A percentile compares a stretch with the other conserved stretches of the same genome.
These are phyloP conservation scores for Circinella umbellata DNA, from an alignment of 371 early-diverging fungal species.

Conservation along the genomic window DNA sequence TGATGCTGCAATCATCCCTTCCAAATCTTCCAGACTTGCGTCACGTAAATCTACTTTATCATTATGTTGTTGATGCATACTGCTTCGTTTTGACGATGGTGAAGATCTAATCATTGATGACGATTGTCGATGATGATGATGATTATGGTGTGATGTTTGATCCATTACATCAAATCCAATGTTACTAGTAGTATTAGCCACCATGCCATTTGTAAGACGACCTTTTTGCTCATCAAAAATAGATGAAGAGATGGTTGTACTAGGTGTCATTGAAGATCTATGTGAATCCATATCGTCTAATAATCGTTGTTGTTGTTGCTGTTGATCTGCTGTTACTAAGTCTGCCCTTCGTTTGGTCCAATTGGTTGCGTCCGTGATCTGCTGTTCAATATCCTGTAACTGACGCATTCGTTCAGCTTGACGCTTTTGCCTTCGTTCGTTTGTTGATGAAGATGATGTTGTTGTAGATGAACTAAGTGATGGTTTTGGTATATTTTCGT, in stretches of 20 bases:
- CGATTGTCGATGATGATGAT: not conserved
- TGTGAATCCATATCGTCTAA: slow-evolving; percentile 11
- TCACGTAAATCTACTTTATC: slow-evolving; percentile 39
- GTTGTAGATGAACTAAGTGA: slow-evolving; percentile 16
- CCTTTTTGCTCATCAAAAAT: not conserved
- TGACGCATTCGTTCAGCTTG: slow-evolving; percentile 45
- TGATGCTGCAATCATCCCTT: slow-evolving; percentile 53
- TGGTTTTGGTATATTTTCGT: slow-evolving; percentile 9
- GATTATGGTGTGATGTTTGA: not conserved
- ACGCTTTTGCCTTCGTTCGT: slow-evolving; percentile 29
- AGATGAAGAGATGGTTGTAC: not conserved
- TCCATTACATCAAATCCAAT: not conserved
- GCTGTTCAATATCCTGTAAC: slow-evolving; percentile 46
- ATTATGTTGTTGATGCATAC: not conserved
- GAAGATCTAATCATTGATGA: not conserved
- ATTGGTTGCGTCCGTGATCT: slow-evolving; percentile 39
- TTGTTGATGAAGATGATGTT: slow-evolving; percentile 19
- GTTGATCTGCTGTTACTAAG: slow-evolving; percentile 22
- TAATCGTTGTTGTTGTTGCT: slow-evolving; percentile 9
- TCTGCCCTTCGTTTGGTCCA: slow-evolving; percentile 42
- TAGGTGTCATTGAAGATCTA: not conserved
- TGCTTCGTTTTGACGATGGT: not conserved
- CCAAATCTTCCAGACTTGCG: slow-evolving; percentile 47
- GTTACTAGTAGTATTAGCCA: too few species aligned
- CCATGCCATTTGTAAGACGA: too few species aligned